Evolutionary conservation across 257 asterid species (phyloP), one percentile per base, ranked within the genome.

Genomic region (Rauvolfia tetraphylla): DNA sequence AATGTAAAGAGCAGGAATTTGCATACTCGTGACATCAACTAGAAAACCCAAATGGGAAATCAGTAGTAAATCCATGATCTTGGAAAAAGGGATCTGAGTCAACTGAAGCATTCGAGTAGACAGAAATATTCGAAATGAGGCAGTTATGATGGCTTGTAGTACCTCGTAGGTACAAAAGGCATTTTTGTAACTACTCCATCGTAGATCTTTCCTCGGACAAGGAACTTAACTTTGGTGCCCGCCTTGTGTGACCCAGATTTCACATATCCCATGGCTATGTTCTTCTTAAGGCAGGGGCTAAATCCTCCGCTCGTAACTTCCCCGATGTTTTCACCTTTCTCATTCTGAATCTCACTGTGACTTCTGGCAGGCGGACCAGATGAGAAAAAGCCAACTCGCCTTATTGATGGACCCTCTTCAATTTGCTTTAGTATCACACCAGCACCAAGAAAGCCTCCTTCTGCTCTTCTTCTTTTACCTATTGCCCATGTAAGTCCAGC

Each of bases 401-500:
- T 89, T 78, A 93, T 86, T 12, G 89, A 44, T 0, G 99, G 98
- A 20, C 98, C 99, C 3, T 85, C 84, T 36, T 78, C 95, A 17
- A 95, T 84, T 74, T 95, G 99, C 67, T 93, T 93, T 70, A 95
- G 95, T 59, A 95, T 93, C 15, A 88, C 97, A 34, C 91, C 95
- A 3, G 97, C 97, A 18, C 99, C 99, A 10, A 91, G 89, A 83
- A 93, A 95, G 34, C 98, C 99, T 13, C 98, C 97, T 84, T 93
- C 99, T 1, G 98, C 97, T 80, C 96, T 82, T 83, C 99, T 88
- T 83, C 99, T 88, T 86, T 95, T 95, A 41, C 99, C 98, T 51
- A 95, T 83, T 73, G 99, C 99, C 99, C 98, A 95, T 3, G 97
- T 90, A 2, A 93, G 96, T 5, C 99, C 99, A 1, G 99, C 98